These are phyloP conservation scores for Firmiana major DNA, from an alignment of 345 rosid species.

Conservation along the genomic window DNA sequence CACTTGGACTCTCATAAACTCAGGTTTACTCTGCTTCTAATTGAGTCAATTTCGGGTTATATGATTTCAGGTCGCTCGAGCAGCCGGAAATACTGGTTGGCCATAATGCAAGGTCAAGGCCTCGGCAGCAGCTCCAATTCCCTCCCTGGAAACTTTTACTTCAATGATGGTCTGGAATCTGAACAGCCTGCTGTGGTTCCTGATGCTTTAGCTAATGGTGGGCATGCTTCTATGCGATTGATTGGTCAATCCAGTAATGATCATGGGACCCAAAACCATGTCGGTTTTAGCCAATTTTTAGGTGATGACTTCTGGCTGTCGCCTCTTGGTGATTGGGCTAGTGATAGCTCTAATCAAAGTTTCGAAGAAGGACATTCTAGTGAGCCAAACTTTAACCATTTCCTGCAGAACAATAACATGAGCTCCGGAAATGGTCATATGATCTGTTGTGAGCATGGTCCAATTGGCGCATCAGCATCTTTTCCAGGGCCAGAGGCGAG, in stretches of 20 bases:
- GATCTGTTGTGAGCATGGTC: not conserved
- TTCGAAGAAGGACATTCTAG: not conserved
- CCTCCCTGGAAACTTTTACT: not conserved
- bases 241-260: not conserved
- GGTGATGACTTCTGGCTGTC: not conserved
- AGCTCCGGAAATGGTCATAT: not conserved
- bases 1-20: not conserved
- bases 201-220: not conserved
- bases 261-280: not conserved
- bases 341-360: not conserved
- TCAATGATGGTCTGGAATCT: not conserved
- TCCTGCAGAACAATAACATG: not conserved
- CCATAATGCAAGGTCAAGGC: slow-evolving; percentile 13
- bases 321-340: not conserved
- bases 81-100: not conserved
- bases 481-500: not conserved
- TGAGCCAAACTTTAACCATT: not conserved
- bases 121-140: slow-evolving; percentile 12
- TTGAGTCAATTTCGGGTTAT: not conserved
- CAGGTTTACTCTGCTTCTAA: not conserved
- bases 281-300: not conserved
- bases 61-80: not conserved
- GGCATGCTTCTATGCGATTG: not conserved
- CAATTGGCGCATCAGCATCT: not conserved
- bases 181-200: not conserved